Percentiles rank a stretch among this genome's conserved stretches.
phyloP scores from a whole-genome alignment of 495 filamentous ascomycete genomes.

The Darksidea phi region DNA sequence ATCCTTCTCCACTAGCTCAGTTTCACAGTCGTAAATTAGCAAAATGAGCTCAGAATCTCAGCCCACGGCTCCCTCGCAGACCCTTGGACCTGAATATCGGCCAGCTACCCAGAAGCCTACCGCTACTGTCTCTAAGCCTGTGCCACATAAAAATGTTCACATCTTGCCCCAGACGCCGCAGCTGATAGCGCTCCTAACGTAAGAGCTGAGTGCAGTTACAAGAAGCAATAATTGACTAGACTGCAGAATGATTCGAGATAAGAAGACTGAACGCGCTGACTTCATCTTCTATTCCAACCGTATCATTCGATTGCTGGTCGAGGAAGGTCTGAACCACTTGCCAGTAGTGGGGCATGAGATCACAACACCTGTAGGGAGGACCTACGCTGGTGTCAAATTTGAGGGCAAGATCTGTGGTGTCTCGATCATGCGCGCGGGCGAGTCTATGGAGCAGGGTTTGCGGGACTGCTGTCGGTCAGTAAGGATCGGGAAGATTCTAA shows the following conservation, averaged over 20 bases:
- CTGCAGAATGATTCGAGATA: slow-evolving; percentile 87
- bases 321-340: slow-evolving; percentile 95
- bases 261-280: slow-evolving; percentile 82
- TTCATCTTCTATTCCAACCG: slow-evolving; percentile 99
- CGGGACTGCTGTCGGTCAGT: slow-evolving; percentile 96
- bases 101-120: slow-evolving; percentile 76
- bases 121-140: slow-evolving; percentile 81
- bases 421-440: slow-evolving; percentile 95
- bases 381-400: slow-evolving; percentile 90
- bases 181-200: slow-evolving; percentile 96
- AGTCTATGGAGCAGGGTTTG: slow-evolving; percentile 97
- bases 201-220: slow-evolving; percentile 47
- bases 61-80: slow-evolving; percentile 60
- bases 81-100: slow-evolving; percentile 76
- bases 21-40: slow-evolving; percentile 21
- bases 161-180: slow-evolving; percentile 91
- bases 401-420: slow-evolving; percentile 98
- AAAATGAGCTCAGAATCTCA: slow-evolving; percentile 30
- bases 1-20: neutral
- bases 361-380: slow-evolving; percentile 83
- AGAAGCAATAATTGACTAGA: neutral
- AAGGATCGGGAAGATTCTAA: slow-evolving; percentile 95
- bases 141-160: slow-evolving; percentile 84
- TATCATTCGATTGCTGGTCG: slow-evolving; percentile 95
- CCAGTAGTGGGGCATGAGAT: slow-evolving; percentile 84